Conservation (phyloP, 2,329 filamentous ascomycete species). For the Pyrenophora graminea region DNA sequence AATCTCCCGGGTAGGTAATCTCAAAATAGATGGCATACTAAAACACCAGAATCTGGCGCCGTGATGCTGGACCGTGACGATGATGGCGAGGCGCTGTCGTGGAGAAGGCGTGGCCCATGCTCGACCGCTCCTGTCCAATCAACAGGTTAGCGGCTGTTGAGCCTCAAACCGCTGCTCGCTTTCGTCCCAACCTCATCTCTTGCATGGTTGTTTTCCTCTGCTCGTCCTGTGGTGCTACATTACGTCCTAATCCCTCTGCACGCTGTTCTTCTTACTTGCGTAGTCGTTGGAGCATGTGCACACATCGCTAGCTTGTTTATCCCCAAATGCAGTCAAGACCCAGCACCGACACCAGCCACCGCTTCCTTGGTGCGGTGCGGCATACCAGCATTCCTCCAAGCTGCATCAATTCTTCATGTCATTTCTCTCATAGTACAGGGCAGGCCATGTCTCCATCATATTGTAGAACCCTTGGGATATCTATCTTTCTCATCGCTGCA, state of each 20-base stretch:
- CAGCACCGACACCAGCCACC: not conserved
- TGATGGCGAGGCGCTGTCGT: slow-evolving; percentile 37
- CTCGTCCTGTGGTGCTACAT: not conserved
- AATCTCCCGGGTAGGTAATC: not conserved
- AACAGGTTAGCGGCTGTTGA: slow-evolving; percentile 18
- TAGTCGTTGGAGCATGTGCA: too few relatives aligned
- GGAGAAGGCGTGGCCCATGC: slow-evolving; percentile 6
- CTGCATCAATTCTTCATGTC: too few relatives aligned
- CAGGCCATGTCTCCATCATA: too few relatives aligned
- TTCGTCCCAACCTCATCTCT: slow-evolving; percentile 30
- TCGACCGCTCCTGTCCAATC: slow-evolving; percentile 34
- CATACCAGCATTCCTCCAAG: too few relatives aligned
- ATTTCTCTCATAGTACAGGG: too few relatives aligned
- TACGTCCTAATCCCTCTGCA: not conserved
- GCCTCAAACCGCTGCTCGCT: slow-evolving; percentile 25
- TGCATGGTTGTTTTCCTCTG: not conserved
- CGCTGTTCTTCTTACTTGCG: not conserved
- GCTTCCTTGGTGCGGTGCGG: not conserved
- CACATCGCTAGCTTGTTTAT: too few relatives aligned
- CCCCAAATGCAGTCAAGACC: too few relatives aligned
- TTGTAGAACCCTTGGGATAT: not conserved
- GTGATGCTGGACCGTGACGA: not conserved
- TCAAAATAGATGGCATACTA: not conserved
- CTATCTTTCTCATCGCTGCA: not conserved
- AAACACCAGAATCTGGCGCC: not conserved